Conservation (phyloP, 1,139 yeast species). For the Zygoascus hellenicus region DNA sequence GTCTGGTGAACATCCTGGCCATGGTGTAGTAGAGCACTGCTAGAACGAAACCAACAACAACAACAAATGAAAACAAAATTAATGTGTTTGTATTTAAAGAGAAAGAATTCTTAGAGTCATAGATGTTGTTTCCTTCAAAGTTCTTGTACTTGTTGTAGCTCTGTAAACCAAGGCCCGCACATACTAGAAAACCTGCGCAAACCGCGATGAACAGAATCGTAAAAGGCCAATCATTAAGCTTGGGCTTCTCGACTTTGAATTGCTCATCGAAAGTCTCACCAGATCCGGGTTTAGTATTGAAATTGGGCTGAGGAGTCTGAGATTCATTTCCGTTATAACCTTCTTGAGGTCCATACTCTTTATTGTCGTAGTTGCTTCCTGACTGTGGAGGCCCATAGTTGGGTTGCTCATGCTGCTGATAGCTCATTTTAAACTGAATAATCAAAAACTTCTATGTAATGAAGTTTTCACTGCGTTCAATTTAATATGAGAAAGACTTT, state of each 20-base stretch:
- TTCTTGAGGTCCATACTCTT: slow-evolving; percentile 12
- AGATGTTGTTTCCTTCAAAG: slow-evolving; percentile 61
- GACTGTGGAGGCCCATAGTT: slow-evolving; percentile 8
- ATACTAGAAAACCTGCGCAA: slow-evolving; percentile 62
- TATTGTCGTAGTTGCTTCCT: slow-evolving; percentile 4
- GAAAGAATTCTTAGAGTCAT: slow-evolving; percentile 48
- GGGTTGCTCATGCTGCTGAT: slow-evolving; percentile 12
- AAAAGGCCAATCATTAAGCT: slow-evolving; percentile 53
- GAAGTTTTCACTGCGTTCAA: too few species aligned
- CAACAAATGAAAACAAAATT: slow-evolving; percentile 61
- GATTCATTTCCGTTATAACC: slow-evolving; percentile 10
- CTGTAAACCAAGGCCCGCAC: slow-evolving; percentile 63
- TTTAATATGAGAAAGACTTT: too few species aligned
- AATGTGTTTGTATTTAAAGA: slow-evolving; percentile 70
- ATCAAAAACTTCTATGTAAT: too few species aligned
- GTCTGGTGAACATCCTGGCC: slow-evolving; percentile 59
- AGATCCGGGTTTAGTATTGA: slow-evolving; percentile 26
- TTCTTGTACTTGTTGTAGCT: slow-evolving; percentile 54
- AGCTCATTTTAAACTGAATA: slow-evolving; percentile 8
- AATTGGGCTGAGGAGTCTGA: slow-evolving; percentile 19
- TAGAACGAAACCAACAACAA: slow-evolving; percentile 55
- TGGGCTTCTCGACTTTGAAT: slow-evolving; percentile 61
- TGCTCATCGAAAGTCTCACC: slow-evolving; percentile 57
- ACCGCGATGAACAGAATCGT: slow-evolving; percentile 56
- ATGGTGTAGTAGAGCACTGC: slow-evolving; percentile 51